phyloP scores from a whole-genome alignment of 2,329 filamentous ascomycete species.

The Trichoderma sp. region DNA sequence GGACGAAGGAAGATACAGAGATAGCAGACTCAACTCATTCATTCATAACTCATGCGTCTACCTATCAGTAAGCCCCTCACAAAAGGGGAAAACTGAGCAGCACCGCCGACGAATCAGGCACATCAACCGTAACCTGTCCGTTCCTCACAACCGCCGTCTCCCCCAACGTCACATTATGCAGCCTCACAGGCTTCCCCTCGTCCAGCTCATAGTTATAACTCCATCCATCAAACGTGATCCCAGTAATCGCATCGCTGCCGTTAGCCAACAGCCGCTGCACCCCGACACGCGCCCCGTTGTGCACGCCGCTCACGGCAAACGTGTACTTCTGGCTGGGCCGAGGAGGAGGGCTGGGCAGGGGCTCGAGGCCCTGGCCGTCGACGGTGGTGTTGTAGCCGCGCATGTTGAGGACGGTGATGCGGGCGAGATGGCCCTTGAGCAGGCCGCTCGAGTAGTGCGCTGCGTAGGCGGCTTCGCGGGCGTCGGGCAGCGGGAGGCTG shows the following conservation, averaged over 20 bases:
- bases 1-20: background rate
- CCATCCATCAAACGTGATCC: slow-evolving; percentile 62
- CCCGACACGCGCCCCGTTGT: slow-evolving; percentile 34
- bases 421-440: slow-evolving; percentile 42
- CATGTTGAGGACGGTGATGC: slow-evolving; percentile 61
- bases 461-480: slow-evolving; percentile 56
- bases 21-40: slow-evolving; percentile 6
- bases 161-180: slow-evolving; percentile 58
- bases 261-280: slow-evolving; percentile 60
- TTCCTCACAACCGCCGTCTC: slow-evolving; percentile 46
- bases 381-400: slow-evolving; percentile 60
- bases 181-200: slow-evolving; percentile 53
- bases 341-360: slow-evolving; percentile 34
- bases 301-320: slow-evolving; percentile 49
- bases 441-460: slow-evolving; percentile 47
- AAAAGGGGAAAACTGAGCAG: slow-evolving; percentile 39
- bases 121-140: slow-evolving; percentile 44
- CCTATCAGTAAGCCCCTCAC: background rate
- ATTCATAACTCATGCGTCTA: slow-evolving; percentile 10
- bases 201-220: slow-evolving; percentile 65
- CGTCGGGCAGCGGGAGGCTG: slow-evolving; percentile 49
- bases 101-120: slow-evolving; percentile 49
- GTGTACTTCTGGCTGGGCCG: slow-evolving; percentile 38
- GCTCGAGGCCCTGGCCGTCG: slow-evolving; percentile 40
- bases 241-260: slow-evolving; percentile 64